These are phyloP conservation scores for Fusarium buharicum DNA, from an alignment of 2,329 filamentous ascomycete species.

Conservation along the genomic window DNA sequence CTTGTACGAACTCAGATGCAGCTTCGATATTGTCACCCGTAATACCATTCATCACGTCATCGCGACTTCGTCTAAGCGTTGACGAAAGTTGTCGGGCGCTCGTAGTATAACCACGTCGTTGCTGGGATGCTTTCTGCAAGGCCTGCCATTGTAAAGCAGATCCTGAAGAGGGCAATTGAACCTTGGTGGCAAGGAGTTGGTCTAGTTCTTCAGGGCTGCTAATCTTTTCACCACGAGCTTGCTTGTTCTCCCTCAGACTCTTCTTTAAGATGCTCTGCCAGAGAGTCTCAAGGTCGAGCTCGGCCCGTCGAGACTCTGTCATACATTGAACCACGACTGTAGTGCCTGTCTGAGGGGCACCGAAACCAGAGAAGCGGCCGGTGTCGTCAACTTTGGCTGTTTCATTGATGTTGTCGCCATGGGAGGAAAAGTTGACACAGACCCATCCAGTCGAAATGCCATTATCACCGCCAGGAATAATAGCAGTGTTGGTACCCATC, in stretches of 20 bases:
- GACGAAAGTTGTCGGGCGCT: slow-evolving; percentile 41
- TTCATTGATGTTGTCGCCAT: slow-evolving; percentile 66
- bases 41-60: too few relatives aligned
- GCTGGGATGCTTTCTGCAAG: slow-evolving; percentile 49
- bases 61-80: neutral
- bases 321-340: slow-evolving; percentile 68
- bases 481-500: slow-evolving; percentile 76
- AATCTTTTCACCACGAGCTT: slow-evolving; percentile 45
- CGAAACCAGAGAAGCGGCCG: slow-evolving; percentile 80
- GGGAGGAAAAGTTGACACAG: slow-evolving; percentile 85
- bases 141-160: slow-evolving; percentile 52
- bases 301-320: slow-evolving; percentile 63
- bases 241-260: slow-evolving; percentile 48
- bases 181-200: slow-evolving; percentile 45
- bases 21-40: neutral
- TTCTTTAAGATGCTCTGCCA: slow-evolving; percentile 59
- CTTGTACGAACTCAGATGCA: neutral
- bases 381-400: slow-evolving; percentile 57
- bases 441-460: slow-evolving; percentile 95
- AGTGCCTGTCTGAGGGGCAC: slow-evolving; percentile 60
- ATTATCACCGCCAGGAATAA: slow-evolving; percentile 75
- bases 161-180: slow-evolving; percentile 48
- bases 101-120: slow-evolving; percentile 51
- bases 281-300: slow-evolving; percentile 64
- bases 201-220: slow-evolving; percentile 45